Base-by-base conservation (phyloP, 352 stramenopile genomes). In the Globisporangium alternatum region DNA sequence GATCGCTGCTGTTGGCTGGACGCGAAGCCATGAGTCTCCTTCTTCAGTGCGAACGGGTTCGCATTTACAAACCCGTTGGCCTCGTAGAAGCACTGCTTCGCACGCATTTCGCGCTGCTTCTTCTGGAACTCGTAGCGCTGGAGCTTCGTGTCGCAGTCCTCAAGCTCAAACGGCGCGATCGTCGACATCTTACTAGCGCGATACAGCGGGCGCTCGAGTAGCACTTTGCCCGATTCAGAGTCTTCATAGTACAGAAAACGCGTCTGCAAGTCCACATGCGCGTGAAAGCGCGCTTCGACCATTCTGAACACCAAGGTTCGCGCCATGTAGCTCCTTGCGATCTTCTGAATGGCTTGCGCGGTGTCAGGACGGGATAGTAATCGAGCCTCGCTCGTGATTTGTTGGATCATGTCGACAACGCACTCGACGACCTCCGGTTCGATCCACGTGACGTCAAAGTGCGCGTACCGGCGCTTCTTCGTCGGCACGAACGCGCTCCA, bases 221-320 rank as follows among this genome's bases (percentile, higher is more conserved):
- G 62, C 17, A 90, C 49, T 12, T 68, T 49, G 2, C 66, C 72
- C 12, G 62, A 76, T 9, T 72, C 25, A 0, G 35, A 75, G 58
- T 92, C 78, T 8, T 78, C 68, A 45, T 88, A 92, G 67, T 90
- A 92, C 56, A 72, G 88, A n/a, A 85, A 63, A 0, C 43, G 60
- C 9, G 83, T 90, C 8, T 70, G 53, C 2, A 68, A 25, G 56
- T 92, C 83, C 9, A 83, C 49, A 49, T 79, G 61, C 45, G 65
- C 57, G 2, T 60, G 51, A 43, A 85, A 89, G 13, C 80, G 78
- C 1, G 66, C 55, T n/a, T 67, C 64, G 25, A 90, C 65, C 37
- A 71, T 69, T 22, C 39, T 35, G 12, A 75, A 62, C 9, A 88
- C 56, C n/a, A 62, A 64, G 39, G 72, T 73, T 0, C 80, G 69